These are phyloP conservation scores for Xylaria cubensis DNA, from an alignment of 495 filamentous ascomycete genomes.

Conservation along the genomic window DNA sequence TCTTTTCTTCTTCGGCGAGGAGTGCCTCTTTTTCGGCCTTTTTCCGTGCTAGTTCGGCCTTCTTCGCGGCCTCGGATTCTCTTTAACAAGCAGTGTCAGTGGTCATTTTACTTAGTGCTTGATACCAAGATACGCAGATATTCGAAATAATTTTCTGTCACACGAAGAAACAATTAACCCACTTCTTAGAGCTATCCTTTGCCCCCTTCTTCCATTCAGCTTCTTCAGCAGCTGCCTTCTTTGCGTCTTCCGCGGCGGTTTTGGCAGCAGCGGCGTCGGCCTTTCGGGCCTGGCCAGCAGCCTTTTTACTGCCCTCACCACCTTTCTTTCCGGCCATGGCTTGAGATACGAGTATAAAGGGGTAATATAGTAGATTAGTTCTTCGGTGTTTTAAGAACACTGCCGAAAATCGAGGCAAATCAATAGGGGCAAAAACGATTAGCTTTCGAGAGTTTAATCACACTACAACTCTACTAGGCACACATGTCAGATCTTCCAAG, in stretches of 20 bases:
- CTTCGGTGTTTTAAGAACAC: neutral
- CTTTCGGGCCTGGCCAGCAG: conserved; percentile 87
- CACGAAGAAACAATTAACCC: conserved; percentile 36
- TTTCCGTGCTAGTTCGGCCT: conserved; percentile 82
- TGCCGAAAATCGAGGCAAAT: neutral
- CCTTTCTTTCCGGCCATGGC: conserved; percentile 70
- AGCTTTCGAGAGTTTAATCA: neutral
- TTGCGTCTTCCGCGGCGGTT: conserved; percentile 71
- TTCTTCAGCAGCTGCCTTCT: conserved; percentile 71
- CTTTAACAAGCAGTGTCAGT: conserved; percentile 48
- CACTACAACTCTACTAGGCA: neutral
- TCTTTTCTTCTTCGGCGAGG: conserved; percentile 84
- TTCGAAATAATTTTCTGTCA: neutral
- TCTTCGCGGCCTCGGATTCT: conserved; percentile 84
- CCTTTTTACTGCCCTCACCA: conserved; percentile 87
- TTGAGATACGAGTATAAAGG: neutral
- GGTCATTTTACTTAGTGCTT: neutral
- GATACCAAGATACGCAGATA: neutral
- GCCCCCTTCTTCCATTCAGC: conserved; percentile 83
- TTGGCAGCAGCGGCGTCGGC: conserved; percentile 84
- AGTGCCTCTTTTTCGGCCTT: conserved; percentile 87
- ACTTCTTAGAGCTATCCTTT: conserved; percentile 89
- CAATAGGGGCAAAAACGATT: neutral
- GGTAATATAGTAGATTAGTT: neutral
- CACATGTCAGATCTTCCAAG: neutral